Percentiles rank a stretch among this genome's conserved stretches.
Conservation (phyloP, 2,329 filamentous ascomycete species). For the Penicillium brasilianum region DNA sequence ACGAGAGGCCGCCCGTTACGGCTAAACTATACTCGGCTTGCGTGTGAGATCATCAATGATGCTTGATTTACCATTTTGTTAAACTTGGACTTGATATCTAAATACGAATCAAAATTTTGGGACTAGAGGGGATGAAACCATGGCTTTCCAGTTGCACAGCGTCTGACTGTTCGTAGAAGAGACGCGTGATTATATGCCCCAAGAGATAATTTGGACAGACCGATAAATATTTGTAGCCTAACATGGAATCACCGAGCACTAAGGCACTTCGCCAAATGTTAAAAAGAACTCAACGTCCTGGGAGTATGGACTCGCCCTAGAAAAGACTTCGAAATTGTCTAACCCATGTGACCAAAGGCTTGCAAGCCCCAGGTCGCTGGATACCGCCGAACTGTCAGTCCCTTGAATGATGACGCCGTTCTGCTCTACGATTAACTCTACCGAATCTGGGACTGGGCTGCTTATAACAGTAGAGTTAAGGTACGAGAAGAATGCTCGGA, state of each 20-base stretch:
- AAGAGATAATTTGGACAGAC: neutral
- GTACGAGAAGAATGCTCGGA: constrained; percentile 12
- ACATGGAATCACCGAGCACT: neutral
- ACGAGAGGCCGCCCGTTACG: no score
- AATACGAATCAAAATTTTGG: no score
- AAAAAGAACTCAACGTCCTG: neutral
- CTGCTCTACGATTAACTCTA: neutral
- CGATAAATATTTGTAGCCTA: neutral
- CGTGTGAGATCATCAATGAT: no score
- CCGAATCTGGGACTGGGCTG: neutral
- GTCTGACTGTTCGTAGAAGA: no score
- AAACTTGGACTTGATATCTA: no score
- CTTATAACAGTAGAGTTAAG: constrained; percentile 1
- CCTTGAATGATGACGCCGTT: neutral
- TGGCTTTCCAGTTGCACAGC: no score
- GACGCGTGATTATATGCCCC: neutral
- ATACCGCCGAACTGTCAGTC: neutral
- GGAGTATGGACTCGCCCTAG: neutral
- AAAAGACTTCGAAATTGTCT: neutral
- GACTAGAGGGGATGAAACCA: no score
- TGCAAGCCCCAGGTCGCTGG: neutral
- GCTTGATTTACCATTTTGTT: no score
- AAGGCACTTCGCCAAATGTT: neutral
- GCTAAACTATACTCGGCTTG: no score
- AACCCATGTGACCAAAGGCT: neutral